phyloP scores from a whole-genome alignment of 2,329 filamentous ascomycete species.

The Aspergillus texensis region DNA sequence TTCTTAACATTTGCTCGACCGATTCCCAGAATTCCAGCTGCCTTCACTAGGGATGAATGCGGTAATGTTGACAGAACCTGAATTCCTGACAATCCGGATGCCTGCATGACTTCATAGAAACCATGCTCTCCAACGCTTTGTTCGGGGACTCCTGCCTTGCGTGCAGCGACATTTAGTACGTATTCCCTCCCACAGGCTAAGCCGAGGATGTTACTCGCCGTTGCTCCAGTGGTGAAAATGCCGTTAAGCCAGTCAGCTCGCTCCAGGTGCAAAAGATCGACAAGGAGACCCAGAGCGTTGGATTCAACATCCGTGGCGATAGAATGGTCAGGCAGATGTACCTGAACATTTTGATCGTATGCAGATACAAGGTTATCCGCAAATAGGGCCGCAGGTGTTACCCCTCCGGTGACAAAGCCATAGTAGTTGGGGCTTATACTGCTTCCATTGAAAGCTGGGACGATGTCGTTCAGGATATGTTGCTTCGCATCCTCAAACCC shows the following conservation, averaged over 20 bases:
- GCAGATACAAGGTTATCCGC: constrained; percentile 83
- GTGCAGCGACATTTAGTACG: constrained; percentile 46
- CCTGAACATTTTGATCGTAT: constrained; percentile 80
- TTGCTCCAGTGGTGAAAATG: constrained; percentile 77
- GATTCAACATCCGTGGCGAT: constrained; percentile 77
- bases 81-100: constrained; percentile 66
- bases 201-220: constrained; percentile 66
- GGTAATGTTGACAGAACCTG: constrained; percentile 79
- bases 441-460: constrained; percentile 65
- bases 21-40: constrained; percentile 78
- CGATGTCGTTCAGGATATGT: constrained; percentile 46
- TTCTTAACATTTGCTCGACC: constrained; percentile 70
- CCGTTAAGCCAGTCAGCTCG: constrained; percentile 66
- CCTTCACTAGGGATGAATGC: constrained; percentile 83
- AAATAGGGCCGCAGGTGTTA: constrained; percentile 75
- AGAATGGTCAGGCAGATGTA: constrained; percentile 77
- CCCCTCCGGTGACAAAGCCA: constrained; percentile 84
- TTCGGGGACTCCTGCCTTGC: constrained; percentile 31
- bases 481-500: constrained; percentile 35
- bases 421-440: constrained; percentile 73
- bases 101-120: constrained; percentile 65
- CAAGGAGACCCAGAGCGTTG: constrained; percentile 68
- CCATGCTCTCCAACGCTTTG: constrained; percentile 69
- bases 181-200: constrained; percentile 71
- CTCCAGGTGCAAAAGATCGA: constrained; percentile 66